These are phyloP conservation scores for Chenopodium suecicum DNA, from an alignment of 148 eudicot genomes.

Conservation along the genomic window DNA sequence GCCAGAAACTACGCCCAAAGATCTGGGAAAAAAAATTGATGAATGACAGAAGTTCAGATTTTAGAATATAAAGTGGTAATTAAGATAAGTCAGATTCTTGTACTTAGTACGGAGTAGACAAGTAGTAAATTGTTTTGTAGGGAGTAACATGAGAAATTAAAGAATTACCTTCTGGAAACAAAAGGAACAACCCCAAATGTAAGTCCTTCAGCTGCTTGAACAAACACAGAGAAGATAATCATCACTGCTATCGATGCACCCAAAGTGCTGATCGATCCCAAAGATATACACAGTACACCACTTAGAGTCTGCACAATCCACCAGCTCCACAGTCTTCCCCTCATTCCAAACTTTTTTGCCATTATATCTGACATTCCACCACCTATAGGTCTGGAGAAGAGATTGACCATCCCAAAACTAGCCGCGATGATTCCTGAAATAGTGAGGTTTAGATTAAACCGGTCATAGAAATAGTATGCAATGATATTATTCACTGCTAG, in stretches of 20 bases:
- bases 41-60: no score
- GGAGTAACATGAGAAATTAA: not conserved
- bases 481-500: constrained; percentile 69
- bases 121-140: no score
- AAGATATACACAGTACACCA: constrained; percentile 49
- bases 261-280: constrained; percentile 51
- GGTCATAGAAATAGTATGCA: constrained; percentile 70
- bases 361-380: constrained; percentile 58
- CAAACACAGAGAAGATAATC: constrained; percentile 68
- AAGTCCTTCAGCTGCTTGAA: constrained; percentile 81
- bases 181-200: constrained; percentile 81
- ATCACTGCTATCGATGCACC: constrained; percentile 55
- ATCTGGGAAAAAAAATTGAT: no score
- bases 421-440: constrained; percentile 79
- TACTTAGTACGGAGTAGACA: no score
- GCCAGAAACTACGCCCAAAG: no score
- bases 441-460: constrained; percentile 47
- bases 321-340: constrained; percentile 70
- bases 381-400: constrained; percentile 68
- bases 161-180: constrained; percentile 65
- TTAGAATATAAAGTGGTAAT: no score
- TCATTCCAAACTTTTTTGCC: constrained; percentile 64
- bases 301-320: constrained; percentile 57
- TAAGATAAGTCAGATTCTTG: no score
- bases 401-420: constrained; percentile 65